Evolutionary conservation across 2,329 filamentous ascomycete species (phyloP).

Genomic region (Thielaviopsis populi): DNA sequence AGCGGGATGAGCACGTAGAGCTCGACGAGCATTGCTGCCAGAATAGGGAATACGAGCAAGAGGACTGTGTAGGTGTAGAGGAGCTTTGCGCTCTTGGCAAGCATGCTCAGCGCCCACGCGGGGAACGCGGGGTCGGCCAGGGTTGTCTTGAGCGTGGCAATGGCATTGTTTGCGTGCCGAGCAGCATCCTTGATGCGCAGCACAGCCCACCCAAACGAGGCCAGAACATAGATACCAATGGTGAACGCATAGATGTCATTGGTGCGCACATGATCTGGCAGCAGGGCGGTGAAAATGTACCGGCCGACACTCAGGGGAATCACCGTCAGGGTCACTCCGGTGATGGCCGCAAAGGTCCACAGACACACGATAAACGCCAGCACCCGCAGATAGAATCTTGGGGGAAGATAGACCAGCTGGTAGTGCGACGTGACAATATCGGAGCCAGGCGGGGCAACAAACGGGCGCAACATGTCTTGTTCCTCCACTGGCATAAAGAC

Average conservation of each 20-base stretch:
- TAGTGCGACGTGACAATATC: slow-evolving; percentile 46
- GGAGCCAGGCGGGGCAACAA: slow-evolving; percentile 22
- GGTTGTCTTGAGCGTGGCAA: not conserved
- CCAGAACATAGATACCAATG: slow-evolving; percentile 70
- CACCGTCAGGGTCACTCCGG: slow-evolving; percentile 73
- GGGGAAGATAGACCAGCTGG: slow-evolving; percentile 65
- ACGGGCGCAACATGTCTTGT: not conserved
- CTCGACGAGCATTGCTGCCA: slow-evolving; percentile 68
- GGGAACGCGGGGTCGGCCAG: slow-evolving; percentile 19
- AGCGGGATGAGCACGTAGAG: slow-evolving; percentile 78
- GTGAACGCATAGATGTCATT: slow-evolving; percentile 97
- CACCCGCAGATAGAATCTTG: slow-evolving; percentile 66
- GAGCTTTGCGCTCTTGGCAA: slow-evolving; percentile 32
- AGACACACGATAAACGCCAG: slow-evolving; percentile 76
- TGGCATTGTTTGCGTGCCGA: not conserved
- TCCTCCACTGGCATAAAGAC: slow-evolving; percentile 67
- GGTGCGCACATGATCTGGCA: slow-evolving; percentile 57
- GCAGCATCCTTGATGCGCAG: slow-evolving; percentile 29
- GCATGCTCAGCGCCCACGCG: slow-evolving; percentile 20
- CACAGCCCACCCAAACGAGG: slow-evolving; percentile 47
- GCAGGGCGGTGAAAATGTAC: slow-evolving; percentile 54
- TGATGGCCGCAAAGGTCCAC: slow-evolving; percentile 83
- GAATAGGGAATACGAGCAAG: slow-evolving; percentile 61
- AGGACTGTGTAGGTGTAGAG: slow-evolving; percentile 64
- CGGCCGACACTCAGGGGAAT: slow-evolving; percentile 76